phyloP scores from a whole-genome alignment of 225 moss, liverwort and hornwort species.

The Polytrichum commune region DNA sequence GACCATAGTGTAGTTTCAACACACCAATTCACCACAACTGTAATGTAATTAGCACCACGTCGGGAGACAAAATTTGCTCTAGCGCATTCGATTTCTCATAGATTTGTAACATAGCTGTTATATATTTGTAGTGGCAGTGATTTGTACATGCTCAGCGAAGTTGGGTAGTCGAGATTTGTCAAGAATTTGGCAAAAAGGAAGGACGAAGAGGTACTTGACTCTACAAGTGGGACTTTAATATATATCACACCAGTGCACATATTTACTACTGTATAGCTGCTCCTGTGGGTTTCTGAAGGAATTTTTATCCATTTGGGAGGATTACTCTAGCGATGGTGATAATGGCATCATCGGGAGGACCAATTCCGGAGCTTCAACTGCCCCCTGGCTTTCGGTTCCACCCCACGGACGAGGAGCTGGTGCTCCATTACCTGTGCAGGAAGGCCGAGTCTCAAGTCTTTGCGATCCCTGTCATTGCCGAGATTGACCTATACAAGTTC shows the following conservation, averaged over 20 bases:
- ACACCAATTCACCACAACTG: neutral
- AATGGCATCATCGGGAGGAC: conserved; percentile 44
- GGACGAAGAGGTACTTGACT: conserved; percentile 28
- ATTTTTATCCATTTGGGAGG: neutral
- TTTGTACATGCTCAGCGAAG: too few relatives aligned
- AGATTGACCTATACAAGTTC: conserved; percentile 95
- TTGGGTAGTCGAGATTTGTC: too few relatives aligned
- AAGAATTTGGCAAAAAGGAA: neutral
- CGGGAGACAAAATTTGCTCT: too few relatives aligned
- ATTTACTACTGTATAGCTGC: neutral
- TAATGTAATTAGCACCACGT: neutral
- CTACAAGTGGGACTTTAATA: conserved; percentile 18
- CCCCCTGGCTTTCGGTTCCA: conserved; percentile 98
- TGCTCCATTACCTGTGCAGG: conserved; percentile 77
- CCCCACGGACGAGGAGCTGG: conserved; percentile 96
- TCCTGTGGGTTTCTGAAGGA: neutral
- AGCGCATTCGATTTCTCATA: too few relatives aligned
- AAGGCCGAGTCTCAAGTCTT: conserved; percentile 87
- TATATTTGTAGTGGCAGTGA: too few relatives aligned
- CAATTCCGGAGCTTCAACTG: conserved; percentile 65
- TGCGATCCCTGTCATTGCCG: conserved; percentile 81
- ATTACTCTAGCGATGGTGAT: conserved; percentile 32
- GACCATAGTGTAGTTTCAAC: too few relatives aligned
- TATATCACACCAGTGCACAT: neutral
- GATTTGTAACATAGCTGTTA: too few relatives aligned